These are phyloP conservation scores for Pythium plurisporium DNA, from an alignment of 352 stramenopile species.

Conservation along the genomic window DNA sequence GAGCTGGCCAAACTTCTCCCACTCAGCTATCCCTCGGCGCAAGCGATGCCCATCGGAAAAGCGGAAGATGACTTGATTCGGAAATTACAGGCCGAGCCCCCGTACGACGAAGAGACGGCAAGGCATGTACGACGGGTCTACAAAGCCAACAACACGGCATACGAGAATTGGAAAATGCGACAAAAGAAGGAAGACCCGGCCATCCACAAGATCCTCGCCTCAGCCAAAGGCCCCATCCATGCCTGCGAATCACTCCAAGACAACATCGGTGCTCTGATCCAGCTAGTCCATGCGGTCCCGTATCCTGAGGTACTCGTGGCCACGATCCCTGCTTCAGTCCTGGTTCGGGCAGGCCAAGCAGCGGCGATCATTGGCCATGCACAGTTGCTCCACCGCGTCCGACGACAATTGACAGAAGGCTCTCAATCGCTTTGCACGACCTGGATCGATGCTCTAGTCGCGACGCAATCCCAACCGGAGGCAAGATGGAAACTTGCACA, in stretches of 20 bases:
- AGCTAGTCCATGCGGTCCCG: neutral
- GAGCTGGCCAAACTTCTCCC: neutral
- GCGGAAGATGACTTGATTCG: neutral
- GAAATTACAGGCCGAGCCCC: neutral
- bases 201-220: neutral
- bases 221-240: neutral
- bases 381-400: slow-evolving; percentile 2
- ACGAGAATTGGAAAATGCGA: neutral
- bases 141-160: neutral
- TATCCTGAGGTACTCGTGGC: neutral
- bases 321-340: neutral
- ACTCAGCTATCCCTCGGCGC: neutral
- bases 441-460: neutral
- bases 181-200: neutral
- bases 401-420: neutral
- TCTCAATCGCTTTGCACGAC: neutral
- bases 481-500: neutral
- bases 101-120: neutral
- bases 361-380: neutral
- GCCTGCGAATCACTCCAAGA: neutral
- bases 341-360: neutral
- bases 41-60: neutral
- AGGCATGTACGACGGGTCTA: neutral
- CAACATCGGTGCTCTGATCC: neutral
- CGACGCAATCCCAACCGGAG: neutral